These are phyloP conservation scores for Fusarium circinatum DNA, from an alignment of 2,329 filamentous ascomycete genomes.

Conservation along the genomic window DNA sequence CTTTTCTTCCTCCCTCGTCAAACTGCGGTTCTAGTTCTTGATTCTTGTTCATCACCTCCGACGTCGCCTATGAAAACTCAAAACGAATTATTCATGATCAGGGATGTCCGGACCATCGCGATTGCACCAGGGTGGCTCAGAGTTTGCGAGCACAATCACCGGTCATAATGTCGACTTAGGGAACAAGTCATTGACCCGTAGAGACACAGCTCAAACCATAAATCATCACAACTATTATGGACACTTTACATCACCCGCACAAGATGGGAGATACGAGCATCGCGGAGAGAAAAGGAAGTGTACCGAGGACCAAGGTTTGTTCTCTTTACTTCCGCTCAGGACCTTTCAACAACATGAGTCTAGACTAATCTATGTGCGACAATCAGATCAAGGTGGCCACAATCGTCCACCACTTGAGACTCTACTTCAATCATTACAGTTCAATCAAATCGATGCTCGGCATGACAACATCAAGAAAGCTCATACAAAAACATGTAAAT, in stretches of 20 bases:
- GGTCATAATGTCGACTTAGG: not conserved
- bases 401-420: not conserved
- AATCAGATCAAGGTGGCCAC: not conserved
- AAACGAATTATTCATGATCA: accelerated
- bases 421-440: conserved; percentile 11
- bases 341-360: accelerated
- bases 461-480: conserved; percentile 14
- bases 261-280: accelerated
- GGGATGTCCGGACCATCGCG: not conserved
- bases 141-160: not conserved
- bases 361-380: accelerated
- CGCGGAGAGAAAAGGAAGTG: not conserved
- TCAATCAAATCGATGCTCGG: conserved; percentile 24
- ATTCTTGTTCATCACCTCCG: not conserved
- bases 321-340: accelerated
- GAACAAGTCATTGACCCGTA: not conserved
- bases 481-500: conserved; percentile 26
- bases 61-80: accelerated
- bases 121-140: not conserved
- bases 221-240: not conserved
- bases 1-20: accelerated
- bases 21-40: accelerated
- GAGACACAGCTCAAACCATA: not conserved
- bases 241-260: accelerated
- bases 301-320: not conserved